These are phyloP conservation scores for Fusarium chuoi DNA, from an alignment of 2,329 filamentous ascomycete species.

Conservation along the genomic window DNA sequence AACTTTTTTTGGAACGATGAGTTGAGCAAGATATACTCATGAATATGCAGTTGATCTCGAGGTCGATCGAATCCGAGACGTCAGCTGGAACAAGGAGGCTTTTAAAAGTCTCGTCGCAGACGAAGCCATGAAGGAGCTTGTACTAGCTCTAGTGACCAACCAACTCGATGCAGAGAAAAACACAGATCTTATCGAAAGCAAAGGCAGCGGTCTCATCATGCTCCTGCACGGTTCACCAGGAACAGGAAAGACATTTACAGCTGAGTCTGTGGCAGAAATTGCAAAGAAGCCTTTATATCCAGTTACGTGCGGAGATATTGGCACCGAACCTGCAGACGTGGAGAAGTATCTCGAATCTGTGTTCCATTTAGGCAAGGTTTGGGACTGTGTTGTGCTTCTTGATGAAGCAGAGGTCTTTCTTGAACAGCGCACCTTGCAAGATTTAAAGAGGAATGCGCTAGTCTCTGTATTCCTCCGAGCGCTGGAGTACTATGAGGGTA, in stretches of 20 bases:
- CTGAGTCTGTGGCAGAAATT: slow-evolving; percentile 28
- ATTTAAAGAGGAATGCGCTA: background rate
- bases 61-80: background rate
- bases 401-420: slow-evolving; percentile 24
- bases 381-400: slow-evolving; percentile 22
- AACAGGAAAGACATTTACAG: slow-evolving; percentile 27
- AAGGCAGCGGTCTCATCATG: slow-evolving; percentile 7
- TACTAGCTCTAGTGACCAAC: slow-evolving; percentile 4
- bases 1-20: too few relatives aligned
- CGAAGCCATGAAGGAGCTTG: slow-evolving; percentile 8
- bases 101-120: background rate
- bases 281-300: slow-evolving; percentile 30
- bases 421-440: background rate
- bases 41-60: background rate
- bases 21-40: too few relatives aligned
- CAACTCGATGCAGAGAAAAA: slow-evolving; percentile 5
- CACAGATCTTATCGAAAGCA: slow-evolving; percentile 22
- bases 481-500: slow-evolving; percentile 9
- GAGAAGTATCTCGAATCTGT: slow-evolving; percentile 30
- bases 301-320: slow-evolving; percentile 34
- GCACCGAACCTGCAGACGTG: slow-evolving; percentile 25
- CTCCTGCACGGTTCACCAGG: background rate
- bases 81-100: slow-evolving; percentile 1
- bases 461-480: slow-evolving; percentile 14
- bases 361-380: slow-evolving; percentile 17